Evolutionary conservation across 2,329 filamentous ascomycete genomes (phyloP).

Genomic region (Paraphaeosphaeria sporulosa): DNA sequence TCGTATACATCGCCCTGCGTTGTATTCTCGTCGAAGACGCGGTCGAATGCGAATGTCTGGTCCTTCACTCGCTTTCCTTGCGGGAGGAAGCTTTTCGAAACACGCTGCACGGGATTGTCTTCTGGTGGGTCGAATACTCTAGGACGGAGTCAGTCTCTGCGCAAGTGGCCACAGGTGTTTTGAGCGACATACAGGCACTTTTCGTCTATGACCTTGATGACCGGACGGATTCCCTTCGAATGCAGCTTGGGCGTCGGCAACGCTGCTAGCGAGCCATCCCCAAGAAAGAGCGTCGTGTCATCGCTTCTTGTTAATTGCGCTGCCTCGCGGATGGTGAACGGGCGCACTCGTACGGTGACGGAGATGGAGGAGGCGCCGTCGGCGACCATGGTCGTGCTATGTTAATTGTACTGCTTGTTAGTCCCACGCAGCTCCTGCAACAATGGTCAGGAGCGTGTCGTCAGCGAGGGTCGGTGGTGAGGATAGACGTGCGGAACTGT

Average conservation of each 20-base stretch:
- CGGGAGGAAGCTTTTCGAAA: slow-evolving; percentile 78
- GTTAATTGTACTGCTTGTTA: not conserved
- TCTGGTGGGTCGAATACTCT: slow-evolving; percentile 98
- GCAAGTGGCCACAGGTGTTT: slow-evolving; percentile 3
- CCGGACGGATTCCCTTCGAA: slow-evolving; percentile 84
- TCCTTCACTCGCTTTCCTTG: slow-evolving; percentile 94
- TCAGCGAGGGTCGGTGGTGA: slow-evolving; percentile 27
- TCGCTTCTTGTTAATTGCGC: slow-evolving; percentile 84
- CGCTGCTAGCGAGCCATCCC: slow-evolving; percentile 92
- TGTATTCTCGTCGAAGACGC: slow-evolving; percentile 95
- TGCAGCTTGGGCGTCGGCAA: slow-evolving; percentile 83
- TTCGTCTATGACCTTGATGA: slow-evolving; percentile 96
- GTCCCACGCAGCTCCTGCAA: slow-evolving; percentile 5
- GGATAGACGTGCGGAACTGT: slow-evolving; percentile 33
- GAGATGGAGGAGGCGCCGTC: slow-evolving; percentile 60
- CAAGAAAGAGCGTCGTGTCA: slow-evolving; percentile 90
- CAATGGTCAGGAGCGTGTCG: slow-evolving; percentile 15
- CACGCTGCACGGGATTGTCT: slow-evolving; percentile 88
- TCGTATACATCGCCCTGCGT: slow-evolving; percentile 95
- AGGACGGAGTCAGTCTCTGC: slow-evolving; percentile 32
- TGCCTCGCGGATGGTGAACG: slow-evolving; percentile 86
- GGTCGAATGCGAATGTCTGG: slow-evolving; percentile 95
- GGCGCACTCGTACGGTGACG: slow-evolving; percentile 67
- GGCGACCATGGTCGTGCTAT: slow-evolving; percentile 42
- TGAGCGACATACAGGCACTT: slow-evolving; percentile 79